These are phyloP conservation scores for Coffea humblotiana DNA, from an alignment of 305 asterid genomes.

Conservation along the genomic window DNA sequence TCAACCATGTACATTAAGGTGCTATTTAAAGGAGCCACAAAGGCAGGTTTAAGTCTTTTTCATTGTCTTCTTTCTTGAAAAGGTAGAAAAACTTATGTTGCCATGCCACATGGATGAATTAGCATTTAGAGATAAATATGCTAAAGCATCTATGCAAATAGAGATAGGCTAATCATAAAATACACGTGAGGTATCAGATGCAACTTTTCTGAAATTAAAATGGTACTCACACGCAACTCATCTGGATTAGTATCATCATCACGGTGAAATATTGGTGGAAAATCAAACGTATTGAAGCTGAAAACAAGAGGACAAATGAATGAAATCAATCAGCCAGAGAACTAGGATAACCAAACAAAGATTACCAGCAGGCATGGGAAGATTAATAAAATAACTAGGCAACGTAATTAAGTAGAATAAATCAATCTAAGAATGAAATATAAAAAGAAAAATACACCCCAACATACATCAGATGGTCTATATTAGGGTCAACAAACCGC, in stretches of 20 bases:
- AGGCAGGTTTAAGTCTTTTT: not conserved
- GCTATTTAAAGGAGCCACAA: not conserved
- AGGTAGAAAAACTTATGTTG: not conserved
- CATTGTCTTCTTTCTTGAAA: not conserved
- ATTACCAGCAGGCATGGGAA: not conserved
- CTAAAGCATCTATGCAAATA: not conserved
- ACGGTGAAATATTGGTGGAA: constrained; percentile 90
- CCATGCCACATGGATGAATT: not conserved
- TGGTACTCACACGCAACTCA: constrained; percentile 82
- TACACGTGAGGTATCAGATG: not conserved
- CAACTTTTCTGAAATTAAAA: not conserved
- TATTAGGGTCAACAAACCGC: constrained; percentile 88
- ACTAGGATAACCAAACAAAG: constrained; percentile 4
- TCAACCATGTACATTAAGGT: not conserved
- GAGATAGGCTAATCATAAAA: not conserved
- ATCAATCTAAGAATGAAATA: not conserved
- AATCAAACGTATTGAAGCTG: constrained; percentile 89
- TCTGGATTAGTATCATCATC: constrained; percentile 76
- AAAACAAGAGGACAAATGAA: constrained; percentile 33
- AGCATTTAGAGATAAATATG: not conserved
- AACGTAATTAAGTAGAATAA: not conserved
- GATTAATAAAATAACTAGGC: not conserved
- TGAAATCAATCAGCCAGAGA: constrained; percentile 24
- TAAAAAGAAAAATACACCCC: constrained; percentile 14
- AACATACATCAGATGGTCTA: constrained; percentile 86